These are phyloP conservation scores for Quercus dentata DNA, from an alignment of 306 rosid species.

Conservation along the genomic window DNA sequence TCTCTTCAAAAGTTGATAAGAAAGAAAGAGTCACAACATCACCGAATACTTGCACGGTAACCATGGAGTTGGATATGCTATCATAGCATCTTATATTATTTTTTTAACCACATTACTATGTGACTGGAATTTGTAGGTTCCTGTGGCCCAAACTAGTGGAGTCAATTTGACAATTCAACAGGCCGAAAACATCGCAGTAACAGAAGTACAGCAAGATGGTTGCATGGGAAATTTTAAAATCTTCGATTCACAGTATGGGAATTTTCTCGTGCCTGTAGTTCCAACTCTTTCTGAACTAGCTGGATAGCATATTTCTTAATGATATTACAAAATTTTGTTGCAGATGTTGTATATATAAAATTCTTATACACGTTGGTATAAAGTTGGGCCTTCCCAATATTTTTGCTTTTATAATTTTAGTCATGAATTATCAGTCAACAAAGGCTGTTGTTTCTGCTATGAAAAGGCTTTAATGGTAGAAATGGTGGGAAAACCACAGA, in stretches of 20 bases:
- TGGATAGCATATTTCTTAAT: slow-evolving; percentile 18
- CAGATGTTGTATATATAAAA: neutral
- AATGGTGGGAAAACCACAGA: too few relatives aligned
- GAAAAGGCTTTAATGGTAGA: neutral
- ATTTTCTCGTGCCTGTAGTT: slow-evolving; percentile 53
- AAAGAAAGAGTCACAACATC: slow-evolving; percentile 8
- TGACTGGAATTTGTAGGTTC: slow-evolving; percentile 24
- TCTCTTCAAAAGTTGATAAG: slow-evolving; percentile 14
- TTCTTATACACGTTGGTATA: neutral
- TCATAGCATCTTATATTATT: neutral
- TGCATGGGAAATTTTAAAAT: slow-evolving; percentile 52
- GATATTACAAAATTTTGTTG: neutral
- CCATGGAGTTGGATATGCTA: neutral
- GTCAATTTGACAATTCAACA: slow-evolving; percentile 34
- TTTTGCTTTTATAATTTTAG: neutral
- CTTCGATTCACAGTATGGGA: slow-evolving; percentile 56
- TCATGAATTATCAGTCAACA: neutral
- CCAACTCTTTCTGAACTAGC: slow-evolving; percentile 45
- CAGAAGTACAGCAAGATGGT: slow-evolving; percentile 57
- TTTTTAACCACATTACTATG: neutral
- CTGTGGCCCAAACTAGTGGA: slow-evolving; percentile 19
- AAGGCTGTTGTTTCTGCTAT: neutral
- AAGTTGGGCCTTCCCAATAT: neutral
- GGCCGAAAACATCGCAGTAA: slow-evolving; percentile 42
- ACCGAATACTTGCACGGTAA: slow-evolving; percentile 4